Evolutionary conservation across 495 filamentous ascomycete genomes (phyloP).

Genomic region (Xylaria scruposa): DNA sequence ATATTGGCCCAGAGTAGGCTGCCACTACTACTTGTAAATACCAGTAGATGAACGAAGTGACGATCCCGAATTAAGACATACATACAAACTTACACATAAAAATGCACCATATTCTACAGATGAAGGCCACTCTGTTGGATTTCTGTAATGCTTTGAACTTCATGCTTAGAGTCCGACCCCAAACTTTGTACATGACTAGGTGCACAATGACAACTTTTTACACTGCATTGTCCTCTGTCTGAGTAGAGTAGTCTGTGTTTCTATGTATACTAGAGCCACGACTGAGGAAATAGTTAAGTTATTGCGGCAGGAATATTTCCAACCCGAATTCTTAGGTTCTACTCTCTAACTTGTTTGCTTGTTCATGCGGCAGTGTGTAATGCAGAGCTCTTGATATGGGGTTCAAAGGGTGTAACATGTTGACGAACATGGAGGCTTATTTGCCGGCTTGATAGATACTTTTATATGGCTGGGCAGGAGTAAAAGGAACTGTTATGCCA

Average conservation of each 20-base stretch:
- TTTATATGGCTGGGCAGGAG: too few relatives aligned
- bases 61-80: neutral
- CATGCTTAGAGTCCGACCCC: neutral
- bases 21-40: neutral
- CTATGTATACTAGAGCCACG: neutral
- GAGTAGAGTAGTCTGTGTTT: neutral
- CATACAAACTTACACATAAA: neutral
- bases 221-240: neutral
- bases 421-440: too few relatives aligned
- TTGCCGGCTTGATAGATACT: too few relatives aligned
- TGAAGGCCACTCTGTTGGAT: neutral
- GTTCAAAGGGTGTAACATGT: too few relatives aligned
- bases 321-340: neutral
- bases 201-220: conserved; percentile 1
- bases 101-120: neutral
- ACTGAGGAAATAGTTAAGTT: neutral
- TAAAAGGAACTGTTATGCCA: too few relatives aligned
- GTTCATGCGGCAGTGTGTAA: too few relatives aligned
- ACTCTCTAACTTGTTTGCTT: too few relatives aligned
- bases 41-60: neutral
- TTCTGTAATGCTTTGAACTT: neutral
- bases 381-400: too few relatives aligned
- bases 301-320: neutral
- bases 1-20: neutral
- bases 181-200: neutral